Conservation (phyloP, 108 stramenopile genomes). For the Fistulifera pelliculosa region DNA sequence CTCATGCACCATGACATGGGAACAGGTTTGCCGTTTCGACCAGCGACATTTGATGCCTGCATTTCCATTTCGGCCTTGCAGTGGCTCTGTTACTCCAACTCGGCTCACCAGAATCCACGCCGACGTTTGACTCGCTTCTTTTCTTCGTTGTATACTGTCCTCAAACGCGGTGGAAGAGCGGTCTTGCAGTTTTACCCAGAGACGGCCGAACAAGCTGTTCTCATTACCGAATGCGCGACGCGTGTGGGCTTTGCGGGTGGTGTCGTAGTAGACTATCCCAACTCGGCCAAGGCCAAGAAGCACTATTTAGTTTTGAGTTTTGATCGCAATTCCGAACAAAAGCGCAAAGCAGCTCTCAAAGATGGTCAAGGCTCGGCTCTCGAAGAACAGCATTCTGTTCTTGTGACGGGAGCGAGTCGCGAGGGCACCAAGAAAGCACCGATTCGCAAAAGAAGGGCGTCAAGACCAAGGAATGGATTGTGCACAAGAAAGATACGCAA, state of each 20-base stretch:
- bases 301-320: constrained; percentile 96
- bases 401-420: constrained; percentile 19
- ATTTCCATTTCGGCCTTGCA: constrained; percentile 98
- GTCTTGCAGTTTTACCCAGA: constrained; percentile 99
- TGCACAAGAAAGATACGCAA: constrained; percentile 95
- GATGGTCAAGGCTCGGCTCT: constrained; percentile 1
- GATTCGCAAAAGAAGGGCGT: constrained; percentile 51
- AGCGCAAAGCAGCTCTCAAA: constrained; percentile 28
- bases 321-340: constrained; percentile 59
- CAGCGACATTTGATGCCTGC: constrained; percentile 97
- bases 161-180: constrained; percentile 89
- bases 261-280: constrained; percentile 98
- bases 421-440: constrained; percentile 23
- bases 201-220: constrained; percentile 90
- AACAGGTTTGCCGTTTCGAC: constrained; percentile 95
- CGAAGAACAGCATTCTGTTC: constrained; percentile 13
- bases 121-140: constrained; percentile 91
- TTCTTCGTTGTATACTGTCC: constrained; percentile 84
- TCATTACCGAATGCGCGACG: constrained; percentile 91
- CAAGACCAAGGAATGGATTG: constrained; percentile 96
- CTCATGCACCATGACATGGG: constrained; percentile 96
- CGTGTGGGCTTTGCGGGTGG: constrained; percentile 94
- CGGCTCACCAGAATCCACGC: constrained; percentile 81
- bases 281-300: constrained; percentile 99
- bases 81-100: constrained; percentile 98